Conservation (phyloP, 2,329 filamentous ascomycete genomes). For the Venturiaceae sp. region DNA sequence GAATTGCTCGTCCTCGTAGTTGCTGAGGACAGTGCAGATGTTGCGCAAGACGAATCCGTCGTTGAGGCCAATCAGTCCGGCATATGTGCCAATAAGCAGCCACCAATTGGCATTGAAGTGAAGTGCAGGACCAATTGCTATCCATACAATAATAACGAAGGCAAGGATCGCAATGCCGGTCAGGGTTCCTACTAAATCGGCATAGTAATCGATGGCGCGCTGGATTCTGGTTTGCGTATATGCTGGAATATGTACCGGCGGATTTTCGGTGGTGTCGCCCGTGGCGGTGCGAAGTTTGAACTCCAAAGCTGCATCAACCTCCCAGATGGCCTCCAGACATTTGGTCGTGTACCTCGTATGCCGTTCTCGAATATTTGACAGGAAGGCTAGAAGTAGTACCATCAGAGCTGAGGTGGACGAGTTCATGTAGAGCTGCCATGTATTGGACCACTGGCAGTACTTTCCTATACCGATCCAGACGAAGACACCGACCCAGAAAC, state of each 20-base stretch:
- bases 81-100: constrained; percentile 39
- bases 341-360: constrained; percentile 22
- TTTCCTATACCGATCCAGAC: constrained; percentile 11
- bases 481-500: constrained; percentile 8
- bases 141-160: constrained; percentile 27
- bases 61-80: constrained; percentile 34
- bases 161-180: constrained; percentile 29
- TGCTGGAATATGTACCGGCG: too few relatives aligned
- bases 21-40: constrained; percentile 24
- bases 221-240: constrained; percentile 24
- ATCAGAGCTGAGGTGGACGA: constrained; percentile 34
- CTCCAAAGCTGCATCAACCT: constrained; percentile 29
- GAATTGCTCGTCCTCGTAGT: constrained; percentile 13
- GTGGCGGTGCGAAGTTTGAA: too few relatives aligned
- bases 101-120: constrained; percentile 36
- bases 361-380: constrained; percentile 29
- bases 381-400: constrained; percentile 29
- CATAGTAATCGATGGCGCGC: constrained; percentile 31
- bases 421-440: constrained; percentile 28
- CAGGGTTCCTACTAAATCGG: constrained; percentile 32
- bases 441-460: constrained; percentile 9
- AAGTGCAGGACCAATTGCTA: constrained; percentile 28
- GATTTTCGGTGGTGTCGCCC: too few relatives aligned
- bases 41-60: constrained; percentile 38
- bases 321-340: constrained; percentile 23